Evolutionary conservation across 129 eudicot species (phyloP).

Genomic region (Centella asiatica): DNA sequence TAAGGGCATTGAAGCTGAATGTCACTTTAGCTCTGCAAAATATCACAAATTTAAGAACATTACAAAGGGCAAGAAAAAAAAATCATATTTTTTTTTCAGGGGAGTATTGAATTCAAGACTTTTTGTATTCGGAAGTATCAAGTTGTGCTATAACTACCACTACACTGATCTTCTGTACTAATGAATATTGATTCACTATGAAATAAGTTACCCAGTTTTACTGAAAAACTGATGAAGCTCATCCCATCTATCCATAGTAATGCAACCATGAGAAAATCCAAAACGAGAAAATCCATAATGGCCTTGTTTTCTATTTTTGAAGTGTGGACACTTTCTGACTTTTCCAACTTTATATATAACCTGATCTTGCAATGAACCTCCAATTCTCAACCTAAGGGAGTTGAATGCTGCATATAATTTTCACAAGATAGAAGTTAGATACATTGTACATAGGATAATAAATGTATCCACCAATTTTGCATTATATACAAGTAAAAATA

Average conservation of each 20-base stretch:
- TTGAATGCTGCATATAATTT: slow-evolving; percentile 35
- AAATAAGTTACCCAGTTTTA: slow-evolving; percentile 36
- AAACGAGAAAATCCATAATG: slow-evolving; percentile 29
- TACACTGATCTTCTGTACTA: not conserved
- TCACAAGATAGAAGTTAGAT: not conserved
- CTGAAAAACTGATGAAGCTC: slow-evolving; percentile 36
- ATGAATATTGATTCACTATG: not conserved
- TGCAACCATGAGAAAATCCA: slow-evolving; percentile 57
- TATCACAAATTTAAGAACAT: not conserved
- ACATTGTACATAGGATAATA: not conserved
- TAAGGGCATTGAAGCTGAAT: slow-evolving; percentile 64
- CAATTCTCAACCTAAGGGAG: slow-evolving; percentile 48
- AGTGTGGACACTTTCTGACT: slow-evolving; percentile 29
- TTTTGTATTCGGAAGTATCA: too few species aligned
- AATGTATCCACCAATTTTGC: too few species aligned
- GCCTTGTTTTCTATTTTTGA: slow-evolving; percentile 19
- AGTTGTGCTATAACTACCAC: too few species aligned
- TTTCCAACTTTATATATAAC: slow-evolving; percentile 38
- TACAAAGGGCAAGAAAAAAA: too few species aligned
- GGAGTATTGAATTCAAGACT: too few species aligned
- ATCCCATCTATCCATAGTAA: slow-evolving; percentile 74
- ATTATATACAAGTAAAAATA: too few species aligned
- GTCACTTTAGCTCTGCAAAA: slow-evolving; percentile 37
- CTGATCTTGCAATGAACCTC: slow-evolving; percentile 68
- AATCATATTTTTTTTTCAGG: too few species aligned